phyloP scores from a whole-genome alignment of 1,139 yeast genomes.

The Nakaseomyces glabratus region DNA sequence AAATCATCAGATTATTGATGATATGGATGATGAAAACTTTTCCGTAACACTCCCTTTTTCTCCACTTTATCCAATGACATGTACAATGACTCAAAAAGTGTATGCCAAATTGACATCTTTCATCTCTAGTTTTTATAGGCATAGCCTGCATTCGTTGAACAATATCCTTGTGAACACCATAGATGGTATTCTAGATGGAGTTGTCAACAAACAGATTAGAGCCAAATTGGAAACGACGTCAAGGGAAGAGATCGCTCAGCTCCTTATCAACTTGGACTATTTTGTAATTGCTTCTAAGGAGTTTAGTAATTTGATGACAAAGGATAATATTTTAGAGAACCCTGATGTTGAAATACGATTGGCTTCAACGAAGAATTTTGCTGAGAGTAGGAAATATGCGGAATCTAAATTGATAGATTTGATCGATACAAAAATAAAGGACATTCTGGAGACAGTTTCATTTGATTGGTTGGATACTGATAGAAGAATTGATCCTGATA shows the following conservation, averaged over 20 bases:
- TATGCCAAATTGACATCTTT: constrained; percentile 56
- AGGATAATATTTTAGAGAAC: constrained; percentile 35
- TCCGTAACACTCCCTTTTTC: constrained; percentile 86
- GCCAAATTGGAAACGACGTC: constrained; percentile 62
- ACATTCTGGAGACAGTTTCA: constrained; percentile 75
- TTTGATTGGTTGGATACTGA: constrained; percentile 66
- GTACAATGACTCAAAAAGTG: constrained; percentile 62
- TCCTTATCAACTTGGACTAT: constrained; percentile 78
- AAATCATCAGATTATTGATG: constrained; percentile 14
- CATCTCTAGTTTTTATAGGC: constrained; percentile 47
- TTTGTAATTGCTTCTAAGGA: constrained; percentile 51
- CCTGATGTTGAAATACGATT: constrained; percentile 52
- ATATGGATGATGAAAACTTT: constrained; percentile 37
- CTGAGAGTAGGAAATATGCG: constrained; percentile 58
- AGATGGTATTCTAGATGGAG: constrained; percentile 59
- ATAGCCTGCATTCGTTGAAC: constrained; percentile 42
- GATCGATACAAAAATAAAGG: constrained; percentile 72
- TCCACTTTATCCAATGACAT: constrained; percentile 76
- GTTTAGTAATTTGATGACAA: constrained; percentile 36
- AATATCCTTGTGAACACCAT: constrained; percentile 51
- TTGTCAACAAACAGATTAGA: constrained; percentile 59
- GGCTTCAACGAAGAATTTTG: constrained; percentile 49
- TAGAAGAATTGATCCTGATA: constrained; percentile 55
- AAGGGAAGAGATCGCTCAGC: constrained; percentile 87
- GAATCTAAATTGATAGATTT: constrained; percentile 73